Percentiles rank a stretch among this genome's conserved stretches.
Conservation (phyloP, 2,329 filamentous ascomycete species). For the Monilinia laxa region DNA sequence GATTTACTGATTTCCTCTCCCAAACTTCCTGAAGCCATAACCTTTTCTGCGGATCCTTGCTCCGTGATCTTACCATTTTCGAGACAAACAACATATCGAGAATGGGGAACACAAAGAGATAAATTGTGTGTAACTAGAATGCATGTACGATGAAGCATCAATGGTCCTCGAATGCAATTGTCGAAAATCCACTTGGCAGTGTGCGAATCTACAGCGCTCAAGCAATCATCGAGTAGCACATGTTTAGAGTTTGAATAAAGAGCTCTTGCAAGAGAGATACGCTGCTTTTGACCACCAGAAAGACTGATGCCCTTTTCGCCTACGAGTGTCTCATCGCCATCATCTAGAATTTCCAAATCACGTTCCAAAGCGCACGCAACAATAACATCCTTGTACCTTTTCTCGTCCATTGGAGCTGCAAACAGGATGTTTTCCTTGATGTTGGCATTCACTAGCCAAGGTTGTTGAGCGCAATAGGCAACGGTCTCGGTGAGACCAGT, state of each 20-base stretch:
- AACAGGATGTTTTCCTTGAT: slow-evolving; percentile 97
- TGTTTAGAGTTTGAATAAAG: slow-evolving; percentile 95
- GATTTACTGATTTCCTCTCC: slow-evolving; percentile 83
- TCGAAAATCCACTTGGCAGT: slow-evolving; percentile 98
- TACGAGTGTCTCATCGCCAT: slow-evolving; percentile 88
- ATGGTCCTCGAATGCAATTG: slow-evolving; percentile 81
- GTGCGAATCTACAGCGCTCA: slow-evolving; percentile 95
- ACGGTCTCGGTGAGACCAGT: slow-evolving; percentile 88
- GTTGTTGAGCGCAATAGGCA: slow-evolving; percentile 94
- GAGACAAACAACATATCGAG: slow-evolving; percentile 78
- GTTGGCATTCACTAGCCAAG: slow-evolving; percentile 93
- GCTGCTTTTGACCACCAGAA: slow-evolving; percentile 95
- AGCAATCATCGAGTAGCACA: slow-evolving; percentile 87
- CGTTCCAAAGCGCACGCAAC: slow-evolving; percentile 87
- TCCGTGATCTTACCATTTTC: slow-evolving; percentile 79
- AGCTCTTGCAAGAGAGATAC: slow-evolving; percentile 92
- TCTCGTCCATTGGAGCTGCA: slow-evolving; percentile 73
- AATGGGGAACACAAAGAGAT: slow-evolving; percentile 77
- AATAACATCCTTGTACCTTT: slow-evolving; percentile 83
- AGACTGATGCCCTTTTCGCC: slow-evolving; percentile 97
- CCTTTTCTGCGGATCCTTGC: slow-evolving; percentile 74
- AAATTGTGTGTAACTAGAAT: slow-evolving; percentile 96
- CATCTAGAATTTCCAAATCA: slow-evolving; percentile 88
- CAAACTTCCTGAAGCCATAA: slow-evolving; percentile 84
- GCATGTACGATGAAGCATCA: slow-evolving; percentile 88